Base-by-base conservation (phyloP, 2,329 filamentous ascomycete species). In the Talaromyces sp. region DNA sequence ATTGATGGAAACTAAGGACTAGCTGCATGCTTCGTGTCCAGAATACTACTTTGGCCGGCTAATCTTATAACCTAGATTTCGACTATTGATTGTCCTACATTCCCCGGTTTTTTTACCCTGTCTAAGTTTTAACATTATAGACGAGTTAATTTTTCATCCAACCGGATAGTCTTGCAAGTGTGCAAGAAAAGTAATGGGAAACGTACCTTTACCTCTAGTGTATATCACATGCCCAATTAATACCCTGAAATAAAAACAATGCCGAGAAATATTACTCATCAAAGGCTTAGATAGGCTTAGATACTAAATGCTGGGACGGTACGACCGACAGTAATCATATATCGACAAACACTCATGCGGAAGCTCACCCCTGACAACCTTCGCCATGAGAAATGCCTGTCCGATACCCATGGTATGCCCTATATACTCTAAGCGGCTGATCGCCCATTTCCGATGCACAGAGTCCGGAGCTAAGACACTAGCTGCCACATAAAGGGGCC, bases 281-380 rank as follows among this genome's bases (percentile, higher is more conserved):
- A 25, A 49, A 49, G n/a, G 44, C 44, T 49, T 49, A 25, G 44
- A 25, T 49, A 49, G 2, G n/a, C 19, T 47, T 25, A 1, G 13
- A 33, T 47, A 5, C n/a, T 15, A 47, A 47, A 47, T 47, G 44
- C 44, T 25, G 8, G 54, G 54, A 15, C 54, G 30, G 36, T 39
- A 56, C 11, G 54, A 56, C 9, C 36, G 33, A 56, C 54, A 56
- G 36, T 56, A 56, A 17, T 56, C 25, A 56, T 56, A 56, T 33
- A 56, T 28, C 32, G 54, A 25, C 15, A 56, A 42, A 27, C 2
- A 10, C 19, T 39, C 54, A 42, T 56, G 33, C 36, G 54, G 54
- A 33, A 56, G 17, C 36, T 56, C 54, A 25, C 22, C 25, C 17
- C 25, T 36, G 19, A 56, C 30, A 11, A 42, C 33, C 25, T 22